Evolutionary conservation across 1,139 yeast genomes (phyloP), one percentile per base, ranked within the genome.

Genomic region (Hyphopichia fennica): DNA sequence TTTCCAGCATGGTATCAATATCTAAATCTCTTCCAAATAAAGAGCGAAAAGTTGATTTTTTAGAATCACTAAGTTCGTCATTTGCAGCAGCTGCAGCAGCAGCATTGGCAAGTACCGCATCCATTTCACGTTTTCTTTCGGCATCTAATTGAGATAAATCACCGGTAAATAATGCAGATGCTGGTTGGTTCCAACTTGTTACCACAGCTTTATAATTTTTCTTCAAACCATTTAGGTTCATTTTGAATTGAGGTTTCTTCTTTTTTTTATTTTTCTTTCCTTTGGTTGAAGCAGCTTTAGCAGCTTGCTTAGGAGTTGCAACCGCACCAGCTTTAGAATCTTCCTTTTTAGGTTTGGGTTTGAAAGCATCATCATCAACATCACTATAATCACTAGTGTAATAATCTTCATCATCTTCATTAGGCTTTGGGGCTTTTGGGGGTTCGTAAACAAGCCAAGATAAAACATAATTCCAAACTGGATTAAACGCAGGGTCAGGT

Each of bases 161-260:
- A 43, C 41, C 41, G 10, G 41, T 34, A 35, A 64, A 60, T 35
- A 59, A 41, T 11, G 55, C 50, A 0, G 58, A 50, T 2, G 67
- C 69, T 0, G 75, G 75, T 42, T 60, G 51, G 46, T 65, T 65
- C 75, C 75, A 70, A 44, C 56, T 67, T 20, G 57, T 50, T 4
- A 63, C 52, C 4, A 67, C 40, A 5, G 40, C 45, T 28, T 52
- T 57, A 41, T 62, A 61, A 23, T 52, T 55, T 40, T 57, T 62
- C 27, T 50, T 47, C 13, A 64, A 41, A 37, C 53, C 55, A 41
- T 56, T 56, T 22, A 58, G 39, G 20, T 49, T 49, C n/a, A 45
- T 32, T 41, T 43, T 27, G 23, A 30, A 13, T 14, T 33, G 6
- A 13, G 34, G 39, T 38, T 15, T 43, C 30, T 45, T 11, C 50